Evolutionary conservation across 352 stramenopile genomes (phyloP), one percentile per base, ranked within the genome.

Genomic region (Phytophthora hibernalis): DNA sequence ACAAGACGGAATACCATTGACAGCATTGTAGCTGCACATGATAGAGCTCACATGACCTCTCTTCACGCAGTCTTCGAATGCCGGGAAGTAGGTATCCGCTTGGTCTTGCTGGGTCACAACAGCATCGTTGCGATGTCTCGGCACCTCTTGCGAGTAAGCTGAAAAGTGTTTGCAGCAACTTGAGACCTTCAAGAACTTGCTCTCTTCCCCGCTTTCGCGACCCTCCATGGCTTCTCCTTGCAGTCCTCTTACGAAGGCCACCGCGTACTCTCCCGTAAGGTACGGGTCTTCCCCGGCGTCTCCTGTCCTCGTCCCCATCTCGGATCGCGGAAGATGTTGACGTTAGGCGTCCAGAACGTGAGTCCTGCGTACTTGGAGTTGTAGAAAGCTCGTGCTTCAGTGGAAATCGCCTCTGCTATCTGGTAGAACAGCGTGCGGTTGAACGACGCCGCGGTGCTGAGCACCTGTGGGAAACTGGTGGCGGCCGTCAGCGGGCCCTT

Each of bases 1-100:
- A 70, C 96, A 98, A 13, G 88, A 75, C 1, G 96, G 96, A 18
- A 97, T 74, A 5, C 93, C 92, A 69, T 98, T 98, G 26, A 98
- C 80, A 12, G 89, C 84, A 59, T 99, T 98, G 77, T 99, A 99
- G 51, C 83, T 96, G 74, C 95, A 99, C 96, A 99, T 98, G 42
- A 98, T 68, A 10, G 84, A 82, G 48, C 75, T 96, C 30, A 87
- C 91, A 45, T 82, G 68, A 16, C 78, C 92, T 21, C 88, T 80
- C 62, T 65, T 85, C 13, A 98, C 78, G 67, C 91, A 97, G 53
- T 82, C 74, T 42, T 94, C 79, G 50, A 98, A 96, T 10, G 79
- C 77, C 11, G 82, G 83, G 10, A 97, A 86, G 78, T 97, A 98
- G 20, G 93, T 98, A 50, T 98, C 89, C 13, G 79, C 61, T 55